phyloP scores from a whole-genome alignment of 129 eudicot genomes.

The Escallonia rubra region DNA sequence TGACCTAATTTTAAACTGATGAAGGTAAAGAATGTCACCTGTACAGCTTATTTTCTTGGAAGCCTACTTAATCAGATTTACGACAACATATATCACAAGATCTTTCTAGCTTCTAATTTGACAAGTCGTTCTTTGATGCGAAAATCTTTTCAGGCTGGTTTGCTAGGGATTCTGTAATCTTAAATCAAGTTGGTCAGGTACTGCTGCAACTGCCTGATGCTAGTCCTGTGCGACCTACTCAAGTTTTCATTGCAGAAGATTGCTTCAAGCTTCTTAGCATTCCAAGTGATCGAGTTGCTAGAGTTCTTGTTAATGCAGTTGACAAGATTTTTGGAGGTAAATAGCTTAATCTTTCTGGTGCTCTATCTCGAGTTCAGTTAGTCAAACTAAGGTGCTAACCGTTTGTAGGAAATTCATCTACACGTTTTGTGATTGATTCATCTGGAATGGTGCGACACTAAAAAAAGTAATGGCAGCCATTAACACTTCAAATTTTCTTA shows the following conservation, averaged over 20 bases:
- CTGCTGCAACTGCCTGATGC: constrained; percentile 39
- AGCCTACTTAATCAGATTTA: too few species aligned
- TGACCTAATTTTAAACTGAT: too few species aligned
- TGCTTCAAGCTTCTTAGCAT: constrained; percentile 69
- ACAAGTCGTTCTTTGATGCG: background rate
- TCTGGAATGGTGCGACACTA: too few species aligned
- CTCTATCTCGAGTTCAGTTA: too few species aligned
- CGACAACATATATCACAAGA: too few species aligned
- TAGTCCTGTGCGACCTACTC: constrained; percentile 30
- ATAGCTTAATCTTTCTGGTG: background rate
- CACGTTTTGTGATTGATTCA: too few species aligned
- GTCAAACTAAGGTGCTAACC: too few species aligned
- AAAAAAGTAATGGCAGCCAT: too few species aligned
- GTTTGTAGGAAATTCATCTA: too few species aligned
- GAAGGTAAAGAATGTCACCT: too few species aligned
- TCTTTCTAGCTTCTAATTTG: background rate
- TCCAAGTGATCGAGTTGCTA: constrained; percentile 42
- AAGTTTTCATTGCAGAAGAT: constrained; percentile 72
- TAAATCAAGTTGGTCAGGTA: constrained; percentile 66
- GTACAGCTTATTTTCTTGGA: too few species aligned
- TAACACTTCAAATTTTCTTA: too few species aligned
- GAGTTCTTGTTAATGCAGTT: constrained; percentile 36
- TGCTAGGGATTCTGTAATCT: constrained; percentile 61
- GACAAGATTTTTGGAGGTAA: constrained; percentile 73
- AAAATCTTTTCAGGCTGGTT: constrained; percentile 67